Evolutionary conservation across 108 stramenopile genomes (phyloP), one percentile per base, ranked within the genome.

Genomic region (Stephanodiscus minutulus): DNA sequence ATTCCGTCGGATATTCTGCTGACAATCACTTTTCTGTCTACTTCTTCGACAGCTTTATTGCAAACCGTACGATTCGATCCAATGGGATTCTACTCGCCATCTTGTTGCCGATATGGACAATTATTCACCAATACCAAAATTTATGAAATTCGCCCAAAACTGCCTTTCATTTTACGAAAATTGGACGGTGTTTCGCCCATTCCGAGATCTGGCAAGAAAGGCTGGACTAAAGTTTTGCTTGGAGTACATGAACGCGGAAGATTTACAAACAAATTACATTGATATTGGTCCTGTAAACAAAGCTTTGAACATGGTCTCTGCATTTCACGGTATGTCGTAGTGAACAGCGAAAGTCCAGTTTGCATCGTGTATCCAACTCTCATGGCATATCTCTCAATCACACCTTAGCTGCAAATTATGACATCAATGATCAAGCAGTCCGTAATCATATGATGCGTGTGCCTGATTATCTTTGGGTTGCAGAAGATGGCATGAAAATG

Each of bases 401-500:
- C 29, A 21, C 33, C 33, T 15, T 25, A 86, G 84, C 72, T 31
- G 66, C 84, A 7, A 83, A 82, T 12, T 64, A 71, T 61, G 72
- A 93, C 60, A 49, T 89, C 24, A 65, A 94, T 44, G 52, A 82
- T 61, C 65, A 68, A 12, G 73, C 73, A 7, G 89, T 98, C 64
- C 82, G 77, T 29, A 85, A 78, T 28, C 98, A 99, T 74, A 86
- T 96, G 53, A 86, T 83, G 66, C 86, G 98, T 27, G 85, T 98
- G 12, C 83, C 81, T 18, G 98, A 99, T 79, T 99, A 98, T 72
- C 81, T 99, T 18, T 99, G 97, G 97, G 83, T 99, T 31, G 97
- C 97, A 7, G 98, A 99, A 85, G 98, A 99, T 84, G 98, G 98
- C 13, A 86, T 99, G 88, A 98, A 98, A 84, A 97, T 99, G 98